phyloP scores from a whole-genome alignment of 1,284 basidiomycete species.

The Cryptococcus depauperatus region DNA sequence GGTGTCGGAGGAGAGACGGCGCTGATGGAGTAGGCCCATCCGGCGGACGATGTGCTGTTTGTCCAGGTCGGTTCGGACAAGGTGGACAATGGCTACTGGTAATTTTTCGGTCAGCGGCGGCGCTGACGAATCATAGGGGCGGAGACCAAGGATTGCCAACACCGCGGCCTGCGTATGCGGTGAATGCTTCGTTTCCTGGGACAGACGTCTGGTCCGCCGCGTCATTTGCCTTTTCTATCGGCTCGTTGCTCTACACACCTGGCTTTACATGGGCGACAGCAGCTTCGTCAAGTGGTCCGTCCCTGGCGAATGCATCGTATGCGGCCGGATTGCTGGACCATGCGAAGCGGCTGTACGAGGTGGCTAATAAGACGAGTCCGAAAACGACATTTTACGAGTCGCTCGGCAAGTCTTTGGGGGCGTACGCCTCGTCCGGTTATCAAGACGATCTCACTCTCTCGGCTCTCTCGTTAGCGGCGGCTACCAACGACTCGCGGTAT shows the following conservation, averaged over 20 bases:
- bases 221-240: conserved; percentile 77
- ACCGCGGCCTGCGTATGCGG: conserved; percentile 64
- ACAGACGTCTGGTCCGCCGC: conserved; percentile 79
- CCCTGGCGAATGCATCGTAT: conserved; percentile 66
- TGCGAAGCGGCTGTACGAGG: conserved; percentile 68
- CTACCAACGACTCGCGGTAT: conserved; percentile 55
- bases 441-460: conserved; percentile 52
- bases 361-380: conserved; percentile 52
- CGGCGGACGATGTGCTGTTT: conserved; percentile 62
- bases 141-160: conserved; percentile 70
- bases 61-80: conserved; percentile 66
- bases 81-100: conserved; percentile 61
- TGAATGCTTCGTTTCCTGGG: conserved; percentile 69
- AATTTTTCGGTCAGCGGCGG: conserved; percentile 1
- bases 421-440: conserved; percentile 64
- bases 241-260: conserved; percentile 66
- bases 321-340: conserved; percentile 61
- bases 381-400: conserved; percentile 47
- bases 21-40: conserved; percentile 57
- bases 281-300: conserved; percentile 48
- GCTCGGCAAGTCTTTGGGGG: conserved; percentile 56
- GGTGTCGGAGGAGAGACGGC: conserved; percentile 10
- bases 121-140: conserved; percentile 55
- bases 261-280: conserved; percentile 47
- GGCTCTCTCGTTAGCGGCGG: conserved; percentile 65